Evolutionary conservation across 1,139 yeast species (phyloP), one percentile per base, ranked within the genome.

Genomic region (Casaregolazyma suthepensis): DNA sequence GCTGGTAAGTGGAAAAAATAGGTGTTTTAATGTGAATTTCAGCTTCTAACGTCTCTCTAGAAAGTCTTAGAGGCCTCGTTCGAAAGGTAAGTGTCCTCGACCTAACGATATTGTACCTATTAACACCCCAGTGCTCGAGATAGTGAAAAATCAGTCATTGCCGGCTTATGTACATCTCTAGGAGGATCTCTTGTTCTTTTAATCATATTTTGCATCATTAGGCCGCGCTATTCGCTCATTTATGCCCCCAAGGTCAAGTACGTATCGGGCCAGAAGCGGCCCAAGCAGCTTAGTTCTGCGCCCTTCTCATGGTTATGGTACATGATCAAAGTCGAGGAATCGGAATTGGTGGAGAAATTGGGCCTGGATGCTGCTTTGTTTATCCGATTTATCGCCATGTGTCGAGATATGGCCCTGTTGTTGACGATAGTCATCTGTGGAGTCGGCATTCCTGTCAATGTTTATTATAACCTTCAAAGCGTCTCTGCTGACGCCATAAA

Each of bases 321-420:
- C 15, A 60, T 68, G 19, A 62, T 61, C 52, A 45, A 44, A 2
- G 53, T 62, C 15, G 56, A 57, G 20, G 73, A 70, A 43, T 61
- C 60, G 1, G 67, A 64, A 35, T 53, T 70, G 43, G 58, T 67
- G 2, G 64, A 62, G 2, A 55, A 60, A n/a, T 52, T 67, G 7
- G 76, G 76, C 1, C 60, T 73, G 19, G 76, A 73, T 52, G 73
- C 75, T 10, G 70, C 67, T 2, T 60, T 71, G 1, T 71, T 63
- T 54, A 57, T 73, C 20, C 61, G 68, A 42, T 69, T 71, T 51
- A 59, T 64, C 46, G 59, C 58, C 19, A 69, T 72, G 74, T 59
- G 66, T 50, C 63, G 73, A 17, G 62, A 66, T 57, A 31, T 54
- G 37, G 71, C 72, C 52, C 46, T 63, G 13, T 53, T 66, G 5